A percentile compares a stretch with the other conserved stretches of the same genome.
Evolutionary conservation across 139 green algal genomes (phyloP).

Genomic region (Tetraselmis striata): DNA sequence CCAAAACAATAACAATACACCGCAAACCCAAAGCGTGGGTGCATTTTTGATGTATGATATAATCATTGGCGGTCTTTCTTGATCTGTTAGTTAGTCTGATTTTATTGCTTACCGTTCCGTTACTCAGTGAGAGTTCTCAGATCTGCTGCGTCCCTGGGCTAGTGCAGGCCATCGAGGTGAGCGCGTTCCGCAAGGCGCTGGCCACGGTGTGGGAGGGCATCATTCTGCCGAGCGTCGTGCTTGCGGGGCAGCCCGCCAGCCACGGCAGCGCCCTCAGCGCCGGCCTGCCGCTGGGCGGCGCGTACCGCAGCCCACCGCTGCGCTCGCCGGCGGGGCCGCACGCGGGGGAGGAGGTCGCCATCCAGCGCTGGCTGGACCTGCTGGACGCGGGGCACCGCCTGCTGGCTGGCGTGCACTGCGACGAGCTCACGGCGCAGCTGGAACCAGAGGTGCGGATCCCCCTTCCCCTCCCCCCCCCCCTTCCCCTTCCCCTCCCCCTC

Average conservation of each 20-base stretch:
- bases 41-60: too few species aligned
- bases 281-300: not conserved
- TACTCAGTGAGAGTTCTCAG: too few species aligned
- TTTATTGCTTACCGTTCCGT: too few species aligned
- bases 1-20: too few species aligned
- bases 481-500: too few species aligned
- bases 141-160: too few species aligned
- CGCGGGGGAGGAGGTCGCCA: not conserved
- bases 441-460: not conserved
- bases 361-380: not conserved
- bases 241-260: not conserved
- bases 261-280: not conserved
- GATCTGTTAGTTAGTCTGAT: too few species aligned
- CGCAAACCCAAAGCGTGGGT: too few species aligned
- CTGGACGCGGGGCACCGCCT: not conserved
- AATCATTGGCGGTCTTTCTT: too few species aligned
- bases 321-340: not conserved
- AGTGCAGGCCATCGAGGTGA: not conserved
- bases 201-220: not conserved
- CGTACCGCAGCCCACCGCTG: not conserved
- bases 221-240: not conserved
- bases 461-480: too few species aligned
- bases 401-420: not conserved
- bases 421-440: not conserved
- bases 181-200: not conserved